phyloP scores from a whole-genome alignment of 768 basidiomycete species.

The Coprinopsis sp. region DNA sequence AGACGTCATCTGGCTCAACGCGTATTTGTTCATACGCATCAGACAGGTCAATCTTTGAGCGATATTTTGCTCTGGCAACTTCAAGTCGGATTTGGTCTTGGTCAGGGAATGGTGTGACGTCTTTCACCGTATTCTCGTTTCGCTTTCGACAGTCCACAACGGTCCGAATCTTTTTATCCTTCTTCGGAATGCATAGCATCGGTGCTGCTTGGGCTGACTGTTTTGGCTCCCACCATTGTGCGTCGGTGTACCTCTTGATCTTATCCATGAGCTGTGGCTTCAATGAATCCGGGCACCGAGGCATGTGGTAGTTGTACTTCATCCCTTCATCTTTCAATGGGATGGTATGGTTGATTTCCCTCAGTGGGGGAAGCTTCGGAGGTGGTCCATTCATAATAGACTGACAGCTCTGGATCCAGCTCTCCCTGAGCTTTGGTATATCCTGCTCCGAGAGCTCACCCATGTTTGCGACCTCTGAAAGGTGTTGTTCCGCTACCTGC shows the following conservation, averaged over 20 bases:
- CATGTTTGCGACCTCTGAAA: too few relatives aligned
- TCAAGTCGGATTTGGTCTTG: slow-evolving; percentile 29
- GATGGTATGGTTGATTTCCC: not conserved
- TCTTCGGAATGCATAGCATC: slow-evolving; percentile 29
- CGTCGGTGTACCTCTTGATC: not conserved
- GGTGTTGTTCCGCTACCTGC: too few relatives aligned
- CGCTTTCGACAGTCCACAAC: slow-evolving; percentile 31
- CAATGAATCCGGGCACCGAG: not conserved
- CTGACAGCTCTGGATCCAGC: too few relatives aligned
- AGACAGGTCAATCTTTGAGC: slow-evolving; percentile 37
- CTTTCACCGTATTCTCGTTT: slow-evolving; percentile 37
- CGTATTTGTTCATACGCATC: slow-evolving; percentile 42
- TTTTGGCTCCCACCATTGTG: not conserved
- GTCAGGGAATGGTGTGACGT: slow-evolving; percentile 37
- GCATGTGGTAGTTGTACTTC: not conserved
- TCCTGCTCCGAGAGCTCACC: too few relatives aligned
- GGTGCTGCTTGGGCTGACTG: too few relatives aligned
- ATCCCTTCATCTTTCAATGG: not conserved
- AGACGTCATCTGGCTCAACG: slow-evolving; percentile 24
- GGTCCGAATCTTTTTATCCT: slow-evolving; percentile 21
- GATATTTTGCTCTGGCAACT: slow-evolving; percentile 25
- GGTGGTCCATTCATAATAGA: too few relatives aligned
- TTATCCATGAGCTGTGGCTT: not conserved
- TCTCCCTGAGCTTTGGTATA: too few relatives aligned
- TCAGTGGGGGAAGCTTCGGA: too few relatives aligned